These are phyloP conservation scores for Pulveroboletus sp. DNA, from an alignment of 1,284 basidiomycete genomes.

Conservation along the genomic window DNA sequence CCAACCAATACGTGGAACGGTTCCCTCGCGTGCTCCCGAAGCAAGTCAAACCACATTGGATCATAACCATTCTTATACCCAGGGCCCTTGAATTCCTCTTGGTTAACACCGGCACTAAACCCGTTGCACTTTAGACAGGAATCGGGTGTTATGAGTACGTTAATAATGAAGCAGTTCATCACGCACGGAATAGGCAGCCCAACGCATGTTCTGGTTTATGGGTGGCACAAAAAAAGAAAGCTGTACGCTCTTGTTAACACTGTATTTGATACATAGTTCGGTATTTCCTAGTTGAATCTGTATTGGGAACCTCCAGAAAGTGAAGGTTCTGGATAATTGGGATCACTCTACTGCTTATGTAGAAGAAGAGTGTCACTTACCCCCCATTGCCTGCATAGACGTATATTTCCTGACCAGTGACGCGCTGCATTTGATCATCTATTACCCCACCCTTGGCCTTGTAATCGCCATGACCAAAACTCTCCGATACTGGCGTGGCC, in stretches of 20 bases:
- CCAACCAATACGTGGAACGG: conserved; percentile 89
- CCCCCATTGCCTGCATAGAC: conserved; percentile 72
- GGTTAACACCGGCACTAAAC: conserved; percentile 78
- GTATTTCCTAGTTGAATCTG: conserved; percentile 72
- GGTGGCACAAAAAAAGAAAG: conserved; percentile 87
- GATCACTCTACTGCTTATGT: not conserved
- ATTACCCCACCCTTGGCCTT: conserved; percentile 20
- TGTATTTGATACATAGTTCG: conserved; percentile 83
- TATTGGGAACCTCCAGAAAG: conserved; percentile 95
- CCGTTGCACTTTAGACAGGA: conserved; percentile 69
- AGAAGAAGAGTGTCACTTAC: conserved; percentile 39
- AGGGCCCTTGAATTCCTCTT: conserved; percentile 75
- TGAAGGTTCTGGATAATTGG: conserved; percentile 65
- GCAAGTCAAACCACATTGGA: conserved; percentile 91
- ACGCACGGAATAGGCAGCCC: conserved; percentile 85
- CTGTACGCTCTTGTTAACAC: conserved; percentile 76
- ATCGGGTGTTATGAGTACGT: not conserved
- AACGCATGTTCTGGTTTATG: conserved; percentile 83
- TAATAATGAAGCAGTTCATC: conserved; percentile 24
- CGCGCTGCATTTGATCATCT: conserved; percentile 40
- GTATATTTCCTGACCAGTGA: conserved; percentile 76
- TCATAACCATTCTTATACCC: conserved; percentile 81
- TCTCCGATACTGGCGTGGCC: conserved; percentile 5
- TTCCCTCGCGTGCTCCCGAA: conserved; percentile 74
- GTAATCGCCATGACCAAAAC: conserved; percentile 15